Evolutionary conservation across 2,329 filamentous ascomycete genomes (phyloP), one percentile per base, ranked within the genome.

Genomic region (Trichoderma sp.): DNA sequence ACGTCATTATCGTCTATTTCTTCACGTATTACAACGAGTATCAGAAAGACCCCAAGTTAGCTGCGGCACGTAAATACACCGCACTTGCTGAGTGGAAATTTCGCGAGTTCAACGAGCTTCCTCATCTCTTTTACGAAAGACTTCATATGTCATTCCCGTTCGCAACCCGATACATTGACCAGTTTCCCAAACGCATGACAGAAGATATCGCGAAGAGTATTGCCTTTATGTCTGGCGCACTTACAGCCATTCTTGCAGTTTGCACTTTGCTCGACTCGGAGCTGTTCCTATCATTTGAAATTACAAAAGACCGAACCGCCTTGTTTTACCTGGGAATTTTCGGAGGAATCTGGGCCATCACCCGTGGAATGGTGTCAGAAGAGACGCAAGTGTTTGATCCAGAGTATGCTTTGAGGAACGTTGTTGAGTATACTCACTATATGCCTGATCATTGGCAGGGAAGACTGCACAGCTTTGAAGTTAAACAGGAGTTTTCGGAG

Each of bases 81-180:
- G 93, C 94, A 1, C 88, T 97, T 65, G 96, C 96, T 0, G 93
- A 97, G 79, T 99, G 96, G 96, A 98, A 98, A 77, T 98, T 99
- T 74, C 91, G 96, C 62, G 95, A 98, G 80, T 99, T 98, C 86
- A 99, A 99, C 77, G 96, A 99, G 80, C 86, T 99, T 1, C 92
- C 92, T 71, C 96, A 99, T 80, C 86, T 98, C 2, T 99, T 98
- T 77, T 89, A 94, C 73, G 93, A 95, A 74, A 90, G 96, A 23
- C 85, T 95, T 55, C 95, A 97, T 74, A 97, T 98, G 92, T 97
- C 96, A 0, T 94, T 96, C 78, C 95, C 95, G 0, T 98, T 94
- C 79, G 95, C 96, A 2, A 94, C 92, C 39, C 90, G 94, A 62
- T 99, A 99, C 77, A 88, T 99, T 30, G 94, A 97, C 74, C 95